These are phyloP conservation scores for Phalaenopsis equestris DNA, from an alignment of 106 monocot genomes.

Conservation along the genomic window DNA sequence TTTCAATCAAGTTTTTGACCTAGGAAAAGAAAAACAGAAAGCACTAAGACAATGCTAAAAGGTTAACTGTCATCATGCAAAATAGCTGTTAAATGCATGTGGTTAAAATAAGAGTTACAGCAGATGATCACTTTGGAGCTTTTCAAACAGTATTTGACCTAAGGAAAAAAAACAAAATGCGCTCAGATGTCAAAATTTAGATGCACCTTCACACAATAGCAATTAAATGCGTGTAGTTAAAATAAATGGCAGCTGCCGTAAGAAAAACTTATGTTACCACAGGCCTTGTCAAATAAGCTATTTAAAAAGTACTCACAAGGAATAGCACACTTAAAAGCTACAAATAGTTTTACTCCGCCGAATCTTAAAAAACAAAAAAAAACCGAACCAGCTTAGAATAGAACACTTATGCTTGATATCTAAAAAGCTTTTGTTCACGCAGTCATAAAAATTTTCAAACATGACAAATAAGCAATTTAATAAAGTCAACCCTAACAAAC, in stretches of 20 bases:
- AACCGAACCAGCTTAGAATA: not conserved
- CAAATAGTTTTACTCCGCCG: not conserved
- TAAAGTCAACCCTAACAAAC: not conserved
- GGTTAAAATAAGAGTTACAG: constrained; percentile 37
- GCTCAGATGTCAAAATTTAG: not conserved
- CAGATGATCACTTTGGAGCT: constrained; percentile 84
- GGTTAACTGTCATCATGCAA: not conserved
- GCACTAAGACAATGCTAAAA: not conserved
- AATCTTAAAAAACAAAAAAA: not conserved
- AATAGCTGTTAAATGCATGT: not conserved
- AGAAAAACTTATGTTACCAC: not conserved
- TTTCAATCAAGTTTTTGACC: constrained; percentile 90
- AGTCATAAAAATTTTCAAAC: not conserved
- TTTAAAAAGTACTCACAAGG: not conserved
- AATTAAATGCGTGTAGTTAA: too few relatives aligned
- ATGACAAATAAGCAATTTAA: not conserved
- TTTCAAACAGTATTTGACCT: constrained; percentile 69
- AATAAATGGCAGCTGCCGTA: too few relatives aligned
- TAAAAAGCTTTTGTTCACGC: not conserved
- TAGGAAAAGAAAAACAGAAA: constrained; percentile 12
- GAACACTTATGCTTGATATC: not conserved
- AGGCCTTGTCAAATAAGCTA: not conserved
- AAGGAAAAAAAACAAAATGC: not conserved
- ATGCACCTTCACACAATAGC: not conserved
- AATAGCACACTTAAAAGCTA: not conserved